phyloP scores from a whole-genome alignment of 2,329 filamentous ascomycete species.

The Blastomyces silverae region DNA sequence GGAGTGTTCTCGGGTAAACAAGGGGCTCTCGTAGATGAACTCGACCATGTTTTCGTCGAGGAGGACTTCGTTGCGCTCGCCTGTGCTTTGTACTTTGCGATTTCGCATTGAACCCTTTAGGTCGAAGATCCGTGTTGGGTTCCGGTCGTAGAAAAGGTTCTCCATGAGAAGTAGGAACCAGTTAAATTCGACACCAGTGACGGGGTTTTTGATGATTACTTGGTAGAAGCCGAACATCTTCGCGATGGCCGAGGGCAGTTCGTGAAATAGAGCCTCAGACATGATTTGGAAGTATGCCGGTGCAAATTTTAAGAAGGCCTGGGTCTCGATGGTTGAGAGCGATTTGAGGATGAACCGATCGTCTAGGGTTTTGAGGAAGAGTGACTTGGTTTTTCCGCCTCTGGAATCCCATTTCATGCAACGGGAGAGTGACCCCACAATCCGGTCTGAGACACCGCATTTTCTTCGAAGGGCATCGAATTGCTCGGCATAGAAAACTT shows the following conservation, averaged over 20 bases:
- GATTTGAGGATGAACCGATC: conserved; percentile 91
- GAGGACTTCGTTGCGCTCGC: conserved; percentile 91
- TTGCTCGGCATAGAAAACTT: conserved; percentile 97
- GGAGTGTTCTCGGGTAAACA: conserved; percentile 92
- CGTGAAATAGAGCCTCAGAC: conserved; percentile 91
- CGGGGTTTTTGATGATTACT: conserved; percentile 90
- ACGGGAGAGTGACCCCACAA: conserved; percentile 88
- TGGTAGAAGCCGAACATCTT: conserved; percentile 99
- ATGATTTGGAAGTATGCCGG: conserved; percentile 97
- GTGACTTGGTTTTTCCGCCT: conserved; percentile 93
- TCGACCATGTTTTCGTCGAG: conserved; percentile 99
- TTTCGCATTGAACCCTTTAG: conserved; percentile 98
- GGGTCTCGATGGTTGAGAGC: conserved; percentile 81
- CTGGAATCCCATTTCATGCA: conserved; percentile 98
- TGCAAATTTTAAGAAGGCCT: conserved; percentile 89
- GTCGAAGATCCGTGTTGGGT: conserved; percentile 84
- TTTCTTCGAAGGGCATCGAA: conserved; percentile 92
- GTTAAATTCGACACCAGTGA: conserved; percentile 86
- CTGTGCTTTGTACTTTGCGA: conserved; percentile 91
- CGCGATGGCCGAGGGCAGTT: conserved; percentile 89
- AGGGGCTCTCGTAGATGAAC: conserved; percentile 93
- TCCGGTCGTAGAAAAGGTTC: conserved; percentile 93
- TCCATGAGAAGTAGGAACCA: conserved; percentile 94
- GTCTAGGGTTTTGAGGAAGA: conserved; percentile 94
- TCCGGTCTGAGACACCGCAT: conserved; percentile 86